Evolutionary conservation across 352 stramenopile species (phyloP).

Genomic region (Phytophthora fragariae): DNA sequence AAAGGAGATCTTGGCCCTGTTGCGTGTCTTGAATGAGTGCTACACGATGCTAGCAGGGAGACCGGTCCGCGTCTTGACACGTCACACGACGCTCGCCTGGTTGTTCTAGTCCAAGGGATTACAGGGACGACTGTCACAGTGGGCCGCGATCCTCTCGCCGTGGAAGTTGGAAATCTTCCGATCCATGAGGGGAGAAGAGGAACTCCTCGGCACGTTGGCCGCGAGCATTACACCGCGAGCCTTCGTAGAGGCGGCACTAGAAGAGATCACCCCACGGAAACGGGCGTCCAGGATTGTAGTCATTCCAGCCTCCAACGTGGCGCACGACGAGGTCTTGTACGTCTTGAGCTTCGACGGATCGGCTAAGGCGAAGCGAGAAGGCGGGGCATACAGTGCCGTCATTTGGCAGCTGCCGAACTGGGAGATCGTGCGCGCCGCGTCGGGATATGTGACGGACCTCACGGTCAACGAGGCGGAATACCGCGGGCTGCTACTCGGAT

Average conservation of each 20-base stretch:
- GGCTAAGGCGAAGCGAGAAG: constrained; percentile 3
- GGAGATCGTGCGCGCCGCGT: too few relatives aligned
- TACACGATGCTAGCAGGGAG: constrained; percentile 7
- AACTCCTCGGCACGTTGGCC: not conserved
- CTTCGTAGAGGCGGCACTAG: not conserved
- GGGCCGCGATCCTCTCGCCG: too few relatives aligned
- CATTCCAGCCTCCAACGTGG: not conserved
- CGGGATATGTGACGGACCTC: too few relatives aligned
- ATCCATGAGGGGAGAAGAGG: constrained; percentile 3
- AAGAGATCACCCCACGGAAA: not conserved
- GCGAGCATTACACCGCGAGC: constrained; percentile 12
- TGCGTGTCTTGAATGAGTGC: too few relatives aligned
- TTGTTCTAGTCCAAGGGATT: not conserved
- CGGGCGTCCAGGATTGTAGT: not conserved
- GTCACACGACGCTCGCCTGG: constrained; percentile 6
- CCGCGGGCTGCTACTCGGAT: not conserved
- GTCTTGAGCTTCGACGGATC: constrained; percentile 23
- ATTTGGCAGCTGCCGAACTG: constrained; percentile 23
- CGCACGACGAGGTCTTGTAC: not conserved
- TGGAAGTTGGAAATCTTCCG: constrained; percentile 8
- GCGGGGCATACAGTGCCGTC: constrained; percentile 1
- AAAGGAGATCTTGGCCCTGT: too few relatives aligned
- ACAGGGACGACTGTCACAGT: not conserved
- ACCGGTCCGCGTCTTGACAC: constrained; percentile 4
- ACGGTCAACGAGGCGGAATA: too few relatives aligned